phyloP scores from a whole-genome alignment of 176 grass and related monocot genomes.

The Tuctoria greenei region DNA sequence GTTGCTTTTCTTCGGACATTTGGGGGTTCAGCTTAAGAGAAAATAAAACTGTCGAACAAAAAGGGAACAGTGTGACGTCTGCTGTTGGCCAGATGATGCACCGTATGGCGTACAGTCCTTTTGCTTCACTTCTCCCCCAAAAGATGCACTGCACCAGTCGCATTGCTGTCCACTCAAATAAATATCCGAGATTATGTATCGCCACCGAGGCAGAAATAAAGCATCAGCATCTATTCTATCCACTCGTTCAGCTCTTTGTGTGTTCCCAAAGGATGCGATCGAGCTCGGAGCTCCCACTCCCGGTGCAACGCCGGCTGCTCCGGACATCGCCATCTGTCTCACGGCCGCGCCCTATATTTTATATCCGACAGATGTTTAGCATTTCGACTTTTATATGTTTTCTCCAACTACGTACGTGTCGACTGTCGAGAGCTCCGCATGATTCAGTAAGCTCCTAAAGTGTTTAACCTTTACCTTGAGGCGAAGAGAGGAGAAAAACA shows the following conservation, averaged over 20 bases:
- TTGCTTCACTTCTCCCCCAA: constrained; percentile 52
- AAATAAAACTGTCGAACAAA: neutral
- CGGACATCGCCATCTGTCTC: constrained; percentile 26
- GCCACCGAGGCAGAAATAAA: constrained; percentile 35
- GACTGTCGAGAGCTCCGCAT: neutral
- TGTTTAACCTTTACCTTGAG: neutral
- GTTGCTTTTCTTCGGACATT: too few species aligned
- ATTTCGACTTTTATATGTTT: neutral
- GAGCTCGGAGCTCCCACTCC: constrained; percentile 6
- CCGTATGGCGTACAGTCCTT: constrained; percentile 37
- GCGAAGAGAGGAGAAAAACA: neutral
- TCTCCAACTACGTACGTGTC: constrained; percentile 9
- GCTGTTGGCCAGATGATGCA: constrained; percentile 37
- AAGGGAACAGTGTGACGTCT: constrained; percentile 23
- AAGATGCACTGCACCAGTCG: constrained; percentile 27
- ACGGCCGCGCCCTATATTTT: neutral
- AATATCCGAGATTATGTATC: constrained; percentile 49
- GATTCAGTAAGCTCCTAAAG: neutral
- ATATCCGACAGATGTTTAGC: neutral
- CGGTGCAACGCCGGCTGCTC: constrained; percentile 20
- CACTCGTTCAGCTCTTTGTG: constrained; percentile 52
- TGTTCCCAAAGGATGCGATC: constrained; percentile 34
- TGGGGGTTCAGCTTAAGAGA: neutral
- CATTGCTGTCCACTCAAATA: constrained; percentile 35
- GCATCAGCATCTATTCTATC: constrained; percentile 38